Evolutionary conservation across 805 yeast species (phyloP).

Genomic region (Yamadazyma endophytica): DNA sequence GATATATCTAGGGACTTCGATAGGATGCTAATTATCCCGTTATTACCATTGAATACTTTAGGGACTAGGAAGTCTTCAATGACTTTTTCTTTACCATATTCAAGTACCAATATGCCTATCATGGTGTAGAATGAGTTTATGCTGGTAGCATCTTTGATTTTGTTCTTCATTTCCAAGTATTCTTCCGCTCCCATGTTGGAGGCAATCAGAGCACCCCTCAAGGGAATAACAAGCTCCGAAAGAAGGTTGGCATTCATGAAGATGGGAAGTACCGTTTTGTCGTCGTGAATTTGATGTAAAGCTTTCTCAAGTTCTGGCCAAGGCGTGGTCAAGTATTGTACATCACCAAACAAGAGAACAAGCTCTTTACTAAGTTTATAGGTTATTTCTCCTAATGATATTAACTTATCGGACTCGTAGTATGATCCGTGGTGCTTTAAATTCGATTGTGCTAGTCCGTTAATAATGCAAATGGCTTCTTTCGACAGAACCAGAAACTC

Average conservation of each 20-base stretch:
- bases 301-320: slow-evolving; percentile 22
- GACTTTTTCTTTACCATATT: slow-evolving; percentile 22
- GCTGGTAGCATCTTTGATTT: slow-evolving; percentile 18
- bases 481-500: slow-evolving; percentile 18
- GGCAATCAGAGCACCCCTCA: slow-evolving; percentile 27
- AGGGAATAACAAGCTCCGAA: slow-evolving; percentile 26
- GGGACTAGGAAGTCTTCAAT: slow-evolving; percentile 16
- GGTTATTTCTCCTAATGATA: slow-evolving; percentile 22
- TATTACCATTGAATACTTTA: slow-evolving; percentile 22
- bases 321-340: slow-evolving; percentile 25
- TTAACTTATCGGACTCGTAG: slow-evolving; percentile 15
- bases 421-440: slow-evolving; percentile 2
- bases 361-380: slow-evolving; percentile 13
- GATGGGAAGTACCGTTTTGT: slow-evolving; percentile 15
- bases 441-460: slow-evolving; percentile 25
- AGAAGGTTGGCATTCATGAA: slow-evolving; percentile 30
- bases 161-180: slow-evolving; percentile 6
- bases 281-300: slow-evolving; percentile 17
- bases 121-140: slow-evolving; percentile 36
- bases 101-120: slow-evolving; percentile 29
- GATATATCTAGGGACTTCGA: not conserved
- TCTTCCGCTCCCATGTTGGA: slow-evolving; percentile 12
- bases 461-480: slow-evolving; percentile 23
- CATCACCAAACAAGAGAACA: slow-evolving; percentile 20
- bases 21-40: slow-evolving; percentile 33